Conservation (phyloP, 257 asterid species). For the Nicotiana knightiana region DNA sequence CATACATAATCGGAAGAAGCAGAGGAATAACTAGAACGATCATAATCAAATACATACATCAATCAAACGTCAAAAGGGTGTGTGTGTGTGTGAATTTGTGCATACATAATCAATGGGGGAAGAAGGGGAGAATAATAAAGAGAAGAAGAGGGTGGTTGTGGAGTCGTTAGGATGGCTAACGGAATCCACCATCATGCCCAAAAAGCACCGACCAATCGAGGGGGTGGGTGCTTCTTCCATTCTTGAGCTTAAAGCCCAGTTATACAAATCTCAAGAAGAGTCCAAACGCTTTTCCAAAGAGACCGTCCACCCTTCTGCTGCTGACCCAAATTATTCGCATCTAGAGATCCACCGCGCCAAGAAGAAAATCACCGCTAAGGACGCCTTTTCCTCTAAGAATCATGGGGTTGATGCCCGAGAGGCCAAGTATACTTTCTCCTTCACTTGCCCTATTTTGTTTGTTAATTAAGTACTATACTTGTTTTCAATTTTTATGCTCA, state of each 20-base stretch:
- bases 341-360: constrained; percentile 84
- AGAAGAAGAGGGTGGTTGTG: constrained; percentile 54
- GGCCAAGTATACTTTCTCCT: constrained; percentile 47
- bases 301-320: constrained; percentile 40
- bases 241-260: constrained; percentile 90
- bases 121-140: constrained; percentile 33
- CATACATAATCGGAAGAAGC: not conserved
- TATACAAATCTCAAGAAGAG: constrained; percentile 86
- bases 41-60: not conserved
- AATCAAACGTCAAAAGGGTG: not conserved
- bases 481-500: not conserved
- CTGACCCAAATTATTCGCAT: constrained; percentile 37
- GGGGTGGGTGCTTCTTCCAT: constrained; percentile 95
- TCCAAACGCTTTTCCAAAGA: constrained; percentile 78
- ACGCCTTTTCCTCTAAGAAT: constrained; percentile 49
- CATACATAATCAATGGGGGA: constrained; percentile 18
- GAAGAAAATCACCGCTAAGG: constrained; percentile 49
- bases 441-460: not conserved
- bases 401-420: constrained; percentile 86
- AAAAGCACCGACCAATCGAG: constrained; percentile 76
- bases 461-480: not conserved
- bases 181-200: constrained; percentile 95
- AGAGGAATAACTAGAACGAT: not conserved
- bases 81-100: not conserved
- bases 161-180: constrained; percentile 98